Conservation (phyloP, 169 alveolate species). For the Plasmodium knowlesi region DNA sequence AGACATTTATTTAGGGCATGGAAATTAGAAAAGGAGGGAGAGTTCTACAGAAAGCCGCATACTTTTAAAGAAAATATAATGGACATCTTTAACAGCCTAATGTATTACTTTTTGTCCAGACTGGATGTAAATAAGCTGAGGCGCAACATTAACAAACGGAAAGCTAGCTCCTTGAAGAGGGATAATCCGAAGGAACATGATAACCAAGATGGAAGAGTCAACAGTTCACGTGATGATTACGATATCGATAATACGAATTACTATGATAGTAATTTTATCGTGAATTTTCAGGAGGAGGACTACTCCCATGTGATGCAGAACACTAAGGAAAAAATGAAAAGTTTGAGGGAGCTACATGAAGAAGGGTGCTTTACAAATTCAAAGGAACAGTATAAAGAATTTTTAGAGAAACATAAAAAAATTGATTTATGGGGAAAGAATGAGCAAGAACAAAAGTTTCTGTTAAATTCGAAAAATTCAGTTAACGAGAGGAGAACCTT, state of each 20-base stretch:
- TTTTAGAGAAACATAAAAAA: slow-evolving; percentile 77
- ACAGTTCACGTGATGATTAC: not conserved
- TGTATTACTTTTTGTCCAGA: slow-evolving; percentile 79
- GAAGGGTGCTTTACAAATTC: slow-evolving; percentile 84
- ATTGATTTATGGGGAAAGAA: slow-evolving; percentile 87
- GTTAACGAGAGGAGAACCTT: slow-evolving; percentile 55
- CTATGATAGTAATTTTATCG: not conserved
- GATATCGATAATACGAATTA: not conserved
- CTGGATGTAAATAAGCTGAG: slow-evolving; percentile 77
- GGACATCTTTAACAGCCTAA: slow-evolving; percentile 76
- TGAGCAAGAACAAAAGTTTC: slow-evolving; percentile 80
- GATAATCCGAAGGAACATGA: slow-evolving; percentile 9
- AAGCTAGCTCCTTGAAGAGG: slow-evolving; percentile 32
- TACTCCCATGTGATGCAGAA: slow-evolving; percentile 16
- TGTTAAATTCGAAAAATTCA: slow-evolving; percentile 43
- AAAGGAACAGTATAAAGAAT: slow-evolving; percentile 81
- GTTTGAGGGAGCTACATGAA: slow-evolving; percentile 87
- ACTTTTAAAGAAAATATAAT: slow-evolving; percentile 80
- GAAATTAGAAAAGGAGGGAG: slow-evolving; percentile 76
- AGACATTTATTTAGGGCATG: slow-evolving; percentile 84
- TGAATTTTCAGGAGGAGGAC: slow-evolving; percentile 7
- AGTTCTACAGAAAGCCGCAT: slow-evolving; percentile 78
- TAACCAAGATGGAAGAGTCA: not conserved
- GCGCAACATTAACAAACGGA: slow-evolving; percentile 55
- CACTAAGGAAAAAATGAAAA: slow-evolving; percentile 41